phyloP scores from a whole-genome alignment of 805 yeast genomes.

The Zygosaccharomyces gambellarensis region DNA sequence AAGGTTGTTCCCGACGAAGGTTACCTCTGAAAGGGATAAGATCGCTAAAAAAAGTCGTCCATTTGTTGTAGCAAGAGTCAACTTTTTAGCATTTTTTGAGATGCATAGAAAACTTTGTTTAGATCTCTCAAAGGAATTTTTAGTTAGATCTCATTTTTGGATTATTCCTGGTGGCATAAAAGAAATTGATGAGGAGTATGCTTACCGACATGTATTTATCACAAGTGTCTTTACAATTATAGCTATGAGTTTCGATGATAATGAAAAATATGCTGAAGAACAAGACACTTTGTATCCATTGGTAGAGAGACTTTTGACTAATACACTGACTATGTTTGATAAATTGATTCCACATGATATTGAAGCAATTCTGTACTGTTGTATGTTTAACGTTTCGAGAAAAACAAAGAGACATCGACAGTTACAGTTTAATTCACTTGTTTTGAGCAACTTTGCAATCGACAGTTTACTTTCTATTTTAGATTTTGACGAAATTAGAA shows the following conservation, averaged over 20 bases:
- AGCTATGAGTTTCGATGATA: conserved; percentile 54
- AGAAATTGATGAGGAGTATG: conserved; percentile 43
- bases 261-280: conserved; percentile 44
- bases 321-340: conserved; percentile 44
- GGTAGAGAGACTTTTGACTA: conserved; percentile 47
- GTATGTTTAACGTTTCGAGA: conserved; percentile 50
- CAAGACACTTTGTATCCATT: conserved; percentile 45
- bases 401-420: conserved; percentile 45
- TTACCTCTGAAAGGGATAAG: conserved; percentile 26
- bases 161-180: conserved; percentile 59
- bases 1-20: conserved; percentile 35
- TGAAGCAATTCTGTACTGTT: conserved; percentile 53
- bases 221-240: conserved; percentile 49
- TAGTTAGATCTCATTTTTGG: conserved; percentile 54
- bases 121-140: conserved; percentile 43
- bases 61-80: conserved; percentile 38
- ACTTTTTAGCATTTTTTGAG: conserved; percentile 44
- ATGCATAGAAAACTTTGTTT: conserved; percentile 42
- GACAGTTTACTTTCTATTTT: conserved; percentile 46
- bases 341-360: conserved; percentile 56
- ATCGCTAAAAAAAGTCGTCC: conserved; percentile 34
- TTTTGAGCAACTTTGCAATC: conserved; percentile 48
- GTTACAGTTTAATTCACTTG: conserved; percentile 48
- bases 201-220: conserved; percentile 48
- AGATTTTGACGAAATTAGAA: conserved; percentile 40